Conservation (phyloP, 441 rosid genomes). For the Pelargonium australe region DNA sequence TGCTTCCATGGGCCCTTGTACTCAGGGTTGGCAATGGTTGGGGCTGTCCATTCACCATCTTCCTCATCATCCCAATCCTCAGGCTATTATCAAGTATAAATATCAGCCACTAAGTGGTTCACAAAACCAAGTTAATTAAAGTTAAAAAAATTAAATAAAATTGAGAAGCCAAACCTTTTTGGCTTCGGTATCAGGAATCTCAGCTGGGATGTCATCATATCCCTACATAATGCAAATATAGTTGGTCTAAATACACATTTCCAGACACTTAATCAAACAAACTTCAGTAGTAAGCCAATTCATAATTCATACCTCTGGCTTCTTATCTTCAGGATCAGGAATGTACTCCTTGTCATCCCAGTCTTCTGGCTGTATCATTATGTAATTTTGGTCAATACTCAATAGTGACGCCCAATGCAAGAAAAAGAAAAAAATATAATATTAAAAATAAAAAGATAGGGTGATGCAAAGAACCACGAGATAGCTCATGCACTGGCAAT, state of each 20-base stretch:
- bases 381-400: neutral
- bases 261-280: neutral
- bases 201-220: conserved; percentile 89
- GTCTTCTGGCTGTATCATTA: conserved; percentile 70
- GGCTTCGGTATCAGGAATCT: conserved; percentile 75
- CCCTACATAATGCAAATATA: conserved; percentile 31
- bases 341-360: conserved; percentile 91
- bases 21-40: conserved; percentile 82
- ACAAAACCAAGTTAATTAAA: neutral
- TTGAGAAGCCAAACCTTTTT: conserved; percentile 47
- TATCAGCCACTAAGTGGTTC: conserved; percentile 12
- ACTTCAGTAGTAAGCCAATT: neutral
- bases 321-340: conserved; percentile 85
- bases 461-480: too few relatives aligned
- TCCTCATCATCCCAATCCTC: conserved; percentile 98
- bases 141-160: neutral
- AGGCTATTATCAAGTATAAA: conserved; percentile 38
- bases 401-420: neutral
- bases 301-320: conserved; percentile 55
- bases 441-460: too few relatives aligned
- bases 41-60: conserved; percentile 90
- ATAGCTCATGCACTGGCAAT: neutral
- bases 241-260: neutral
- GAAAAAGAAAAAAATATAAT: neutral
- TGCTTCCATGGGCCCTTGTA: conserved; percentile 89